Evolutionary conservation across 768 basidiomycete genomes (phyloP).

Genomic region (Gelatoporia subvermispora): DNA sequence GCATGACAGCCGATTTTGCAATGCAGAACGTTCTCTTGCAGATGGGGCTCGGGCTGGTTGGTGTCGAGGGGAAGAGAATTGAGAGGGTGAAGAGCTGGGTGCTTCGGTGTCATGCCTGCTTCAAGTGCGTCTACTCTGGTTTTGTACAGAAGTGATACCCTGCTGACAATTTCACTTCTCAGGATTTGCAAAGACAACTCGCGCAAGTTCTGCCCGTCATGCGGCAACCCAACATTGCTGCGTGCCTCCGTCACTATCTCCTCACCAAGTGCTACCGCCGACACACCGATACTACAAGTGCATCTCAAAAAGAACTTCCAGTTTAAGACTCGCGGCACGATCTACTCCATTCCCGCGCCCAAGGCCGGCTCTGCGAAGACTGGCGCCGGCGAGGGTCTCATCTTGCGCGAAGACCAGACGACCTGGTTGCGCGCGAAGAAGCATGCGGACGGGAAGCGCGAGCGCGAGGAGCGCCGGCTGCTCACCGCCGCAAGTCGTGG

Average conservation of each 20-base stretch:
- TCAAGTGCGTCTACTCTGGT: slow-evolving; percentile 70
- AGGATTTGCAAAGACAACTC: slow-evolving; percentile 95
- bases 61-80: slow-evolving; percentile 87
- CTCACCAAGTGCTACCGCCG: slow-evolving; percentile 52
- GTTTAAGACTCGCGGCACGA: slow-evolving; percentile 85
- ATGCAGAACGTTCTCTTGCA: slow-evolving; percentile 98
- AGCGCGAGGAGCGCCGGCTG: slow-evolving; percentile 76
- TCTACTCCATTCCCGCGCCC: slow-evolving; percentile 87
- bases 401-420: slow-evolving; percentile 88
- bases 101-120: slow-evolving; percentile 95
- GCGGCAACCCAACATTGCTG: slow-evolving; percentile 87
- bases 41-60: slow-evolving; percentile 87
- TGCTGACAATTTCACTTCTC: not conserved
- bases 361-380: slow-evolving; percentile 85
- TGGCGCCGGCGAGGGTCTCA: slow-evolving; percentile 75
- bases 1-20: slow-evolving; percentile 98
- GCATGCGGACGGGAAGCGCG: slow-evolving; percentile 63
- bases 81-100: slow-evolving; percentile 94
- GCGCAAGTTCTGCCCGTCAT: slow-evolving; percentile 96
- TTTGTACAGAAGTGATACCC: not conserved
- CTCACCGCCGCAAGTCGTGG: slow-evolving; percentile 48
- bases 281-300: slow-evolving; percentile 70
- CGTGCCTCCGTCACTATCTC: slow-evolving; percentile 88
- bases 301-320: slow-evolving; percentile 97
- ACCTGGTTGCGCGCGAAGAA: slow-evolving; percentile 84